These are phyloP conservation scores for Tuber melanosporum DNA, from an alignment of 495 filamentous ascomycete genomes.

Conservation along the genomic window DNA sequence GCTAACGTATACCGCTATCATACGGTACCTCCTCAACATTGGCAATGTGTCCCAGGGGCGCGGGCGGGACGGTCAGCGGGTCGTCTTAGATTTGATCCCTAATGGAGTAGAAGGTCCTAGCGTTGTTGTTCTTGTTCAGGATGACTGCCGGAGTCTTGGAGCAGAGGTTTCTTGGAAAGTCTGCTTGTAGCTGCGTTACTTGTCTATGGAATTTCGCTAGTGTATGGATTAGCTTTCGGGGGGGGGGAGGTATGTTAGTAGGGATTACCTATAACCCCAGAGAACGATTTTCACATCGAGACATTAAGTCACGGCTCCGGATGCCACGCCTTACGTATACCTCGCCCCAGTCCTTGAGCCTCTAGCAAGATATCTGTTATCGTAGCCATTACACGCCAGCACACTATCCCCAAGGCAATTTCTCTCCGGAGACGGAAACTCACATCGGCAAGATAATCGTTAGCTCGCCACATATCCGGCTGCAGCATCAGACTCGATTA, in stretches of 20 bases:
- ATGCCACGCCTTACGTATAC: neutral
- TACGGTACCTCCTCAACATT: neutral
- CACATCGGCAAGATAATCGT: constrained; percentile 14
- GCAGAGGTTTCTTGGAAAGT: neutral
- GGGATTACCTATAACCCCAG: constrained; percentile 53
- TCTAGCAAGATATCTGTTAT: neutral
- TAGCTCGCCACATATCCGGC: neutral
- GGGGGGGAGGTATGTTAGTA: neutral
- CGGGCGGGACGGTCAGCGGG: neutral
- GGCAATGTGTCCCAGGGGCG: neutral
- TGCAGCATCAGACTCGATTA: too few species aligned
- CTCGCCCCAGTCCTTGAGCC: constrained; percentile 4
- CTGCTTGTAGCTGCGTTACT: neutral
- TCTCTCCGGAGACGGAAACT: neutral
- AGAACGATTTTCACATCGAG: constrained; percentile 54
- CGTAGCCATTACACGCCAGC: neutral
- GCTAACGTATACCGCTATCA: neutral
- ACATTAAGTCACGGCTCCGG: constrained; percentile 23
- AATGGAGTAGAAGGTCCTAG: neutral
- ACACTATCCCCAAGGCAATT: neutral
- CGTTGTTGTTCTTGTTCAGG: neutral
- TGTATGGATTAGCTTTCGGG: neutral
- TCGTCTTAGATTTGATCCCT: constrained; percentile 1
- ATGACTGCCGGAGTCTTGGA: neutral
- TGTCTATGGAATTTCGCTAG: neutral